Evolutionary conservation across 192 early-diverging fungal genomes (phyloP).

Genomic region (Chytriomyces sp.): DNA sequence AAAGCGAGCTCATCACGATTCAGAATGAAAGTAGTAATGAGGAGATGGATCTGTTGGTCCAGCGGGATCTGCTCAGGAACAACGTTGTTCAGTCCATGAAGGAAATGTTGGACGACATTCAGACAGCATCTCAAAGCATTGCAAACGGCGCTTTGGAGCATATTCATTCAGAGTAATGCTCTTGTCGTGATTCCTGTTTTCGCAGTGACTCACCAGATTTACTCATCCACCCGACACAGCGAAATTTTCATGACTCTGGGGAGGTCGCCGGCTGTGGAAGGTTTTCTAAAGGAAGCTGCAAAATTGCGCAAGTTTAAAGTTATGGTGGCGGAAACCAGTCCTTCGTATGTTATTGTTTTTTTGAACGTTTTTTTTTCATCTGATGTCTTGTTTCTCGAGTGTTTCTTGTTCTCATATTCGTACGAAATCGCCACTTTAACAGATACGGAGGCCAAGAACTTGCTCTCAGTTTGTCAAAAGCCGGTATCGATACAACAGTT

Average conservation of each 20-base stretch:
- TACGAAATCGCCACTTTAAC: neutral
- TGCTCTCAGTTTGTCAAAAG: constrained; percentile 71
- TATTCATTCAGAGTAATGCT: constrained; percentile 88
- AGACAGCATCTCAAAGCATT: constrained; percentile 77
- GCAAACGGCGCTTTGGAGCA: constrained; percentile 85
- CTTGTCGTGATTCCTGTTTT: neutral
- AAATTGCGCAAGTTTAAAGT: constrained; percentile 88
- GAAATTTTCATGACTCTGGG: constrained; percentile 97
- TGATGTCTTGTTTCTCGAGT: constrained; percentile 6
- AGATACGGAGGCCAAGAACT: constrained; percentile 86
- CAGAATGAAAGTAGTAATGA: constrained; percentile 30
- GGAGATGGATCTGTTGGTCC: neutral
- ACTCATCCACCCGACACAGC: constrained; percentile 49
- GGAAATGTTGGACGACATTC: constrained; percentile 88
- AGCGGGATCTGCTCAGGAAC: constrained; percentile 63
- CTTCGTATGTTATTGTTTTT: constrained; percentile 60
- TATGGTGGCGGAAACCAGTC: constrained; percentile 92
- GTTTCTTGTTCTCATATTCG: neutral
- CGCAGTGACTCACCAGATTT: neutral
- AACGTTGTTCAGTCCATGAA: constrained; percentile 80
- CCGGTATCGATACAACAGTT: constrained; percentile 89
- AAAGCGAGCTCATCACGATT: constrained; percentile 47
- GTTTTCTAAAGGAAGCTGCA: constrained; percentile 85
- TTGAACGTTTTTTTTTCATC: neutral
- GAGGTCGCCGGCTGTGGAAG: constrained; percentile 80